Conservation (phyloP, 371 early-diverging fungal species). For the Chytridiales sp. region DNA sequence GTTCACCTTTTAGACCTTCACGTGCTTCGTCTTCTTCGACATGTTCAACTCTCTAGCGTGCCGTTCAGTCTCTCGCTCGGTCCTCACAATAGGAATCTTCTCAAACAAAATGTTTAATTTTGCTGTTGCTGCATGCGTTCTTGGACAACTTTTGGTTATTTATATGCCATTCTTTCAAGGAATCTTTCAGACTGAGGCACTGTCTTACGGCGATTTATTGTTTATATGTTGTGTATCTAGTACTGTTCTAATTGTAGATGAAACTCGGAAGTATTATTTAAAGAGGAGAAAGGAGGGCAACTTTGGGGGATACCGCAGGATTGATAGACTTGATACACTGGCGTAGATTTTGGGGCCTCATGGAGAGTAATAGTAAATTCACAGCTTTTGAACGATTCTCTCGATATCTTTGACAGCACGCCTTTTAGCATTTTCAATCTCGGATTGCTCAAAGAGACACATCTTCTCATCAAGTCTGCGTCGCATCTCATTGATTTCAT, state of each 20-base stretch:
- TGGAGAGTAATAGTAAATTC: too few relatives aligned
- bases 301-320: too few relatives aligned
- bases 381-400: constrained; percentile 9
- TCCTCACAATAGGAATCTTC: constrained; percentile 75
- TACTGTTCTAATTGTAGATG: constrained; percentile 79
- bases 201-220: constrained; percentile 67
- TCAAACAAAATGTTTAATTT: constrained; percentile 86
- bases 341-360: too few relatives aligned
- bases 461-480: constrained; percentile 66
- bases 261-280: constrained; percentile 57
- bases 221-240: constrained; percentile 67
- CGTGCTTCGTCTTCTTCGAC: constrained; percentile 93
- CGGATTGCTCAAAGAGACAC: constrained; percentile 24
- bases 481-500: constrained; percentile 36
- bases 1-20: constrained; percentile 70
- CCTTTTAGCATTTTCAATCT: constrained; percentile 19
- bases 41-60: constrained; percentile 94
- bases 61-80: constrained; percentile 80
- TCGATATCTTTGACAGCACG: constrained; percentile 15
- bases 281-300: not conserved
- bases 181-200: constrained; percentile 88
- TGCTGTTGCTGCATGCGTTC: constrained; percentile 75
- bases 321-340: too few relatives aligned
- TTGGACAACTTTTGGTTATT: constrained; percentile 85
- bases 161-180: constrained; percentile 87